Conservation (phyloP, 768 basidiomycete genomes). For the Trametes cubensis region DNA sequence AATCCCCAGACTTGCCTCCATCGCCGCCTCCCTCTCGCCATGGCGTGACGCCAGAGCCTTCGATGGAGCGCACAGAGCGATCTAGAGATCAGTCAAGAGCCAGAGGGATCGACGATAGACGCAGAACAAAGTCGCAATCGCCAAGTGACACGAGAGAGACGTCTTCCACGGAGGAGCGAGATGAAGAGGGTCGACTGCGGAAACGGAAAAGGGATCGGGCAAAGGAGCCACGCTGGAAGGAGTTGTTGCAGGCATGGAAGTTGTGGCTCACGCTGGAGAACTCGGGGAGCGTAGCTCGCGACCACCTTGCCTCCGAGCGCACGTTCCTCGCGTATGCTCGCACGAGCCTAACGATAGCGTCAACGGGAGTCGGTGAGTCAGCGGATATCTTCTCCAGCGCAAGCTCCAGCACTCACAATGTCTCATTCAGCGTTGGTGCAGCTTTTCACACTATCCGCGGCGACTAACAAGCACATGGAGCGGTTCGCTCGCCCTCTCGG, state of each 20-base stretch:
- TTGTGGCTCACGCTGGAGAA: constrained; percentile 45
- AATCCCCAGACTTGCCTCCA: constrained; percentile 8
- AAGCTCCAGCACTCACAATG: constrained; percentile 37
- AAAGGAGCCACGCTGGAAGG: constrained; percentile 5
- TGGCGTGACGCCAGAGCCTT: not conserved
- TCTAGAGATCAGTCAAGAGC: not conserved
- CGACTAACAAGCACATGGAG: constrained; percentile 22
- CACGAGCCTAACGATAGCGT: constrained; percentile 51
- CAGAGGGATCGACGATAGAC: not conserved
- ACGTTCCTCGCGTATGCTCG: constrained; percentile 58
- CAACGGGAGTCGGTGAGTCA: constrained; percentile 49
- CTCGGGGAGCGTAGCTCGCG: constrained; percentile 51
- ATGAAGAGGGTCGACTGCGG: not conserved
- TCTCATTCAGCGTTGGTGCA: constrained; percentile 36
- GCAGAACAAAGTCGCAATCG: not conserved
- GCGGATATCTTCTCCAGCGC: not conserved
- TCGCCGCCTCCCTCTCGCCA: constrained; percentile 13
- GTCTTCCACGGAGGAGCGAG: constrained; percentile 5
- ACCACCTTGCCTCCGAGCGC: constrained; percentile 54
- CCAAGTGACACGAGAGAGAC: not conserved
- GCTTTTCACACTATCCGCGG: constrained; percentile 45
- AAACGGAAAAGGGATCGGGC: not conserved
- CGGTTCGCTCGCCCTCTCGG: constrained; percentile 49
- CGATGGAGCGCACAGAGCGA: not conserved
- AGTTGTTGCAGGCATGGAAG: constrained; percentile 20